Evolutionary conservation across 805 yeast species (phyloP).

Genomic region (Lipomyces starkeyi): DNA sequence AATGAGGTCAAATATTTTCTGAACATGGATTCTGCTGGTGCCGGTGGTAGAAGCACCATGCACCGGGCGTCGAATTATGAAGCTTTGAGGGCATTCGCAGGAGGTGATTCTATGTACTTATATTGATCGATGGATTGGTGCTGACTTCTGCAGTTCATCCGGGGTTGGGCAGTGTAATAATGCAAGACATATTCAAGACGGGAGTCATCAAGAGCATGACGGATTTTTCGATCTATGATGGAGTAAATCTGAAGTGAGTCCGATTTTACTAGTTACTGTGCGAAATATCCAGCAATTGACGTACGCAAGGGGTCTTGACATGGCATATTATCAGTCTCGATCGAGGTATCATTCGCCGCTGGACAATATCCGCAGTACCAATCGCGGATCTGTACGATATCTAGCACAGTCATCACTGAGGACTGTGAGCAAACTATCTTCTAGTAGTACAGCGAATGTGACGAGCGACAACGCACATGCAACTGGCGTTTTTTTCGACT

Average conservation of each 20-base stretch:
- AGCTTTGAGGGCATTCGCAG: slow-evolving; percentile 32
- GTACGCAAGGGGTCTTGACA: slow-evolving; percentile 76
- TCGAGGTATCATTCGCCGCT: slow-evolving; percentile 77
- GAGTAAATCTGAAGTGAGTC: slow-evolving; percentile 55
- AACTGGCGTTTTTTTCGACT: slow-evolving; percentile 28
- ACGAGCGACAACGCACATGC: slow-evolving; percentile 5
- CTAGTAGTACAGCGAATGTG: not conserved
- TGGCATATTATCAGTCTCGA: slow-evolving; percentile 87
- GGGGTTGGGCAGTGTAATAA: slow-evolving; percentile 25
- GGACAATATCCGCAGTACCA: slow-evolving; percentile 59
- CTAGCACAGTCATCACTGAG: slow-evolving; percentile 19
- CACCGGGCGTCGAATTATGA: slow-evolving; percentile 62
- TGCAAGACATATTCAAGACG: slow-evolving; percentile 70
- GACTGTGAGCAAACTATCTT: slow-evolving; percentile 13
- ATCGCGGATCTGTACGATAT: slow-evolving; percentile 21
- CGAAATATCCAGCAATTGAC: not conserved
- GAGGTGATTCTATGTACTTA: not conserved
- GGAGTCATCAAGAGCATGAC: slow-evolving; percentile 78
- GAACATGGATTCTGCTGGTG: slow-evolving; percentile 91
- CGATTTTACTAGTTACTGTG: not conserved
- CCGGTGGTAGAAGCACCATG: slow-evolving; percentile 82
- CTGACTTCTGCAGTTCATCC: not conserved
- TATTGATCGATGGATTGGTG: not conserved
- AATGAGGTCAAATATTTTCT: slow-evolving; percentile 63
- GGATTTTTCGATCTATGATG: slow-evolving; percentile 74